Percentiles rank a stretch among this genome's conserved stretches.
Conservation (phyloP, 225 moss, liverwort and hornwort species). For the Pseudisothecium myosuroides region DNA sequence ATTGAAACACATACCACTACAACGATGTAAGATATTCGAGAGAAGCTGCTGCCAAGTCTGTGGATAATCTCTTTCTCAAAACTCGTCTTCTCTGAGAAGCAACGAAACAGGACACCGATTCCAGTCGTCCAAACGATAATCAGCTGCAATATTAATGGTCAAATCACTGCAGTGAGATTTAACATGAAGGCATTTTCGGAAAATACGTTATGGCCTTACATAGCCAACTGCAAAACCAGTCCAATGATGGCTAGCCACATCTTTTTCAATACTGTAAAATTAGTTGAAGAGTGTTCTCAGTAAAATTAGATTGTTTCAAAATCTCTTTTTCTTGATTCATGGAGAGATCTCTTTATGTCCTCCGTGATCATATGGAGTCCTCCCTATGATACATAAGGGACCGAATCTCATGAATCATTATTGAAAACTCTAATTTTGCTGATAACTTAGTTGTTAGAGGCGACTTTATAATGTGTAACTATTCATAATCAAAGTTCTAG, state of each 20-base stretch:
- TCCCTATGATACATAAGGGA: background rate
- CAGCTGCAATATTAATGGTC: conserved; percentile 36
- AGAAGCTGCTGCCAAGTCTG: conserved; percentile 86
- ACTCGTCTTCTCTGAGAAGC: conserved; percentile 53
- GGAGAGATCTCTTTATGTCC: background rate
- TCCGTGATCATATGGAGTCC: background rate
- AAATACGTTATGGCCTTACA: background rate
- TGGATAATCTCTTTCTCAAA: conserved; percentile 74
- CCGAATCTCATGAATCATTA: background rate
- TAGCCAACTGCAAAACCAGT: background rate
- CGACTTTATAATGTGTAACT: background rate
- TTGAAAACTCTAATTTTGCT: background rate
- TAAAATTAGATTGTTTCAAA: background rate
- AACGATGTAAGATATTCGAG: conserved; percentile 63
- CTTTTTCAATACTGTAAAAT: background rate
- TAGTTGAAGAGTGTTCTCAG: background rate
- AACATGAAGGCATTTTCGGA: background rate
- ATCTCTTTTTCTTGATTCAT: background rate
- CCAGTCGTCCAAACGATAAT: conserved; percentile 71
- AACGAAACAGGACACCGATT: conserved; percentile 69
- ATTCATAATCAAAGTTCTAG: background rate
- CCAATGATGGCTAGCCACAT: background rate
- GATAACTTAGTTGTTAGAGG: background rate
- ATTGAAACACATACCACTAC: conserved; percentile 51
- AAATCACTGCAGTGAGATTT: background rate